Percentiles rank a stretch among this genome's conserved stretches.
Conservation (phyloP, 345 rosid genomes). For the Eucalyptus cloeziana region DNA sequence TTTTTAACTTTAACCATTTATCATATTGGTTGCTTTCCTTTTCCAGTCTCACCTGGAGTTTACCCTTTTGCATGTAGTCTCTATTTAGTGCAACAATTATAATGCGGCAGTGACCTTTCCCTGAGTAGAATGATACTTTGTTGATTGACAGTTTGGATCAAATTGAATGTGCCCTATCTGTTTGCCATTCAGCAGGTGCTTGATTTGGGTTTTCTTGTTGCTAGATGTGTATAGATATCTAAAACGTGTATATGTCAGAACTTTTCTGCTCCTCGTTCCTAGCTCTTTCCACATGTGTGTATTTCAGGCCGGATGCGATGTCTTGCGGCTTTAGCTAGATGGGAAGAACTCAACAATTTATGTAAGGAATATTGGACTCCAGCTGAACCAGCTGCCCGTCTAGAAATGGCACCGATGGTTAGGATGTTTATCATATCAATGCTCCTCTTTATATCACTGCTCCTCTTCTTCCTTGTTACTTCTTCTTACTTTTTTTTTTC, state of each 20-base stretch:
- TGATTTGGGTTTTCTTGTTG: neutral
- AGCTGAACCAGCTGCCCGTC: slow-evolving; percentile 90
- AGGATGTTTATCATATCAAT: slow-evolving; percentile 8
- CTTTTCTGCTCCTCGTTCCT: neutral
- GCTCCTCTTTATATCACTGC: neutral
- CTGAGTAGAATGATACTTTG: neutral
- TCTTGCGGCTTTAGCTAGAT: slow-evolving; percentile 96
- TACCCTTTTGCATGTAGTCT: neutral
- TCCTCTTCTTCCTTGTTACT: neutral
- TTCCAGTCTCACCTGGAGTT: neutral
- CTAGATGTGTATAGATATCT: neutral
- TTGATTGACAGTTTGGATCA: neutral
- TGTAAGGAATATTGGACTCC: slow-evolving; percentile 99
- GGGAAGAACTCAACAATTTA: slow-evolving; percentile 94
- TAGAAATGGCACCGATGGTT: slow-evolving; percentile 99
- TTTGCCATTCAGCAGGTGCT: neutral
- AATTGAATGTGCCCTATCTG: neutral
- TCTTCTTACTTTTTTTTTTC: neutral
- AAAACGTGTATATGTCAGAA: neutral
- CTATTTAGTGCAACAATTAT: neutral
- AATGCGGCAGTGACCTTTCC: neutral
- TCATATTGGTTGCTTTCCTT: neutral
- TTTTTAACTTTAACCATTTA: neutral
- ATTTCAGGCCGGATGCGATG: slow-evolving; percentile 87
- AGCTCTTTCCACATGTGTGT: neutral